A percentile compares a stretch with the other conserved stretches of the same genome.
Evolutionary conservation across 108 stramenopile genomes (phyloP).

Genomic region (Schizochytrium sp.): DNA sequence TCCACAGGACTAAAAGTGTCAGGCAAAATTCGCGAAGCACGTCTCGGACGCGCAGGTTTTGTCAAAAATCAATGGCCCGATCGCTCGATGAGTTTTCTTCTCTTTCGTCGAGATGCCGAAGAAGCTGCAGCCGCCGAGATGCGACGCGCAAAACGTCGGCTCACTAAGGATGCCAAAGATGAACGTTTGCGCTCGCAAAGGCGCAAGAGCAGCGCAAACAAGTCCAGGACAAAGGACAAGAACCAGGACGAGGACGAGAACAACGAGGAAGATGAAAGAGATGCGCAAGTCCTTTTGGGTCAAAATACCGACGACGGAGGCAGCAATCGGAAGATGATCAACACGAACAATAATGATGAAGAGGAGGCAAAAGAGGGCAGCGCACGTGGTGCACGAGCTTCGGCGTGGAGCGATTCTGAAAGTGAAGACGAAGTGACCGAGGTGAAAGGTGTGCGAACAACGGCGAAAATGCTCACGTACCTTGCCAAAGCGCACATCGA

Average conservation of each 20-base stretch:
- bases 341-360: not conserved
- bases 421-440: not conserved
- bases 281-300: too few species aligned
- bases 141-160: not conserved
- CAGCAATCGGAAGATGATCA: not conserved
- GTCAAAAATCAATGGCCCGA: constrained; percentile 1
- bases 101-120: not conserved
- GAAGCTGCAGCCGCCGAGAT: not conserved
- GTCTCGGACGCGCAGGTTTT: not conserved
- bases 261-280: too few species aligned
- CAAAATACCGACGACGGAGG: too few species aligned
- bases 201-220: not conserved
- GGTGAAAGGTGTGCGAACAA: not conserved
- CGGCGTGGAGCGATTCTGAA: not conserved
- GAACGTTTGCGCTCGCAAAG: not conserved
- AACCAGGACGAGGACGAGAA: not conserved
- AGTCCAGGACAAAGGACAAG: not conserved
- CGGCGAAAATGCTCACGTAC: not conserved
- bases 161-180: not conserved
- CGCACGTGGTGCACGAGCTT: too few species aligned
- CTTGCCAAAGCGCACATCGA: constrained; percentile 23
- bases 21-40: not conserved
- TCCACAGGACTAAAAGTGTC: not conserved
- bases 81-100: not conserved
- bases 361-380: not conserved